phyloP scores from a whole-genome alignment of 352 stramenopile genomes.

The Globisporangium rhizosaccharum region DNA sequence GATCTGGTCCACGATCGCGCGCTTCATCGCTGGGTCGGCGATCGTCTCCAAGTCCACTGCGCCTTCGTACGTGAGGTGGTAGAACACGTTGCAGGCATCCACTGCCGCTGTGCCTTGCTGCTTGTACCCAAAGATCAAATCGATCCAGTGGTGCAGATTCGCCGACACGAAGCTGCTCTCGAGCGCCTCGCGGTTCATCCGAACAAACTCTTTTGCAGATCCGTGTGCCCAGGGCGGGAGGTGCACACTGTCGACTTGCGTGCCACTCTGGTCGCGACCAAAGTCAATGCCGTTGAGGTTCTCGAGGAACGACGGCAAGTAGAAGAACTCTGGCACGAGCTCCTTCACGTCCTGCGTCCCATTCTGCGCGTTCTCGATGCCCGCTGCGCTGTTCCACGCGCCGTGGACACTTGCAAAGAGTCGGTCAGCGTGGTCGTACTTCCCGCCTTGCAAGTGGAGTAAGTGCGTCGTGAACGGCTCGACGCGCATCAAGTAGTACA shows the following conservation, averaged over 20 bases:
- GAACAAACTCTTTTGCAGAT: slow-evolving; percentile 92
- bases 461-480: slow-evolving; percentile 96
- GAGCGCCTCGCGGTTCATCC: slow-evolving; percentile 92
- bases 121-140: slow-evolving; percentile 97
- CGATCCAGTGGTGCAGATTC: slow-evolving; percentile 97
- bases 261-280: slow-evolving; percentile 82
- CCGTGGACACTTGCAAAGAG: slow-evolving; percentile 93
- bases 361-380: slow-evolving; percentile 58
- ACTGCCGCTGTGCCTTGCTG: slow-evolving; percentile 92
- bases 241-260: slow-evolving; percentile 86
- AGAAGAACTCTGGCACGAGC: slow-evolving; percentile 98
- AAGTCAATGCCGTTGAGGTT: slow-evolving; percentile 96
- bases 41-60: slow-evolving; percentile 94
- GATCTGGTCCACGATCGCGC: slow-evolving; percentile 94
- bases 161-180: slow-evolving; percentile 95
- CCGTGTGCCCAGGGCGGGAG: slow-evolving; percentile 93
- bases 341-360: slow-evolving; percentile 97
- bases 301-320: slow-evolving; percentile 91
- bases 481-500: slow-evolving; percentile 96
- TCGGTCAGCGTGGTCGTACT: slow-evolving; percentile 98
- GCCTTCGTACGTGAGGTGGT: slow-evolving; percentile 97
- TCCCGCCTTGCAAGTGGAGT: slow-evolving; percentile 91
- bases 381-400: slow-evolving; percentile 87
- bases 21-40: slow-evolving; percentile 45
- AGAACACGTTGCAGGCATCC: slow-evolving; percentile 96